Evolutionary conservation across 805 yeast species (phyloP).

Genomic region (Kazachstania kunashirensis): DNA sequence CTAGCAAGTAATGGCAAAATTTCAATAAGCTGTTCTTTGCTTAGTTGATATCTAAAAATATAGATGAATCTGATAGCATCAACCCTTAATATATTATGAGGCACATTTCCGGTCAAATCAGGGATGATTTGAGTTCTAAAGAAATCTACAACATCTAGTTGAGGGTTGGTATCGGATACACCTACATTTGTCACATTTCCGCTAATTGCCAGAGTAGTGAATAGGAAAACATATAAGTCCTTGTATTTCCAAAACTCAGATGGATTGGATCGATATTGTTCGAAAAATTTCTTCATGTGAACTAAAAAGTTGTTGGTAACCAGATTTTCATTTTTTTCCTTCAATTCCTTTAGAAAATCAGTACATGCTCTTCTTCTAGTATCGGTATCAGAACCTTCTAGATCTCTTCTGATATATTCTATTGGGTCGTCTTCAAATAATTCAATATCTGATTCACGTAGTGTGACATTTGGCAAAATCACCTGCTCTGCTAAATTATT

Average conservation of each 20-base stretch:
- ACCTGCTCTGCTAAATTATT: slow-evolving; percentile 73
- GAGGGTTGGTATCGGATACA: slow-evolving; percentile 72
- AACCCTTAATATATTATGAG: slow-evolving; percentile 72
- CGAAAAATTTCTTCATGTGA: slow-evolving; percentile 60
- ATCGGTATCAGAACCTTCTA: slow-evolving; percentile 91
- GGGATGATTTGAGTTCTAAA: slow-evolving; percentile 74
- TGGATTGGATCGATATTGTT: slow-evolving; percentile 36
- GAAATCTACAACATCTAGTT: slow-evolving; percentile 79
- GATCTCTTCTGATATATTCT: slow-evolving; percentile 80
- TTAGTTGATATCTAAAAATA: slow-evolving; percentile 85
- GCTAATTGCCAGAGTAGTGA: slow-evolving; percentile 83
- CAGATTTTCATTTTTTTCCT: slow-evolving; percentile 61
- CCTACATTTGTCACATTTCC: slow-evolving; percentile 83
- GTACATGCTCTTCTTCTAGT: slow-evolving; percentile 90
- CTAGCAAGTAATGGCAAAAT: slow-evolving; percentile 70
- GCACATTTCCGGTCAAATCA: slow-evolving; percentile 52
- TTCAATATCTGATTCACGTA: slow-evolving; percentile 86
- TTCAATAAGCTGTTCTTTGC: slow-evolving; percentile 70
- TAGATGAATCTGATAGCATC: slow-evolving; percentile 90
- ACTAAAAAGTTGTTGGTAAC: slow-evolving; percentile 67
- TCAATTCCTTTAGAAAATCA: slow-evolving; percentile 79
- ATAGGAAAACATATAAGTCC: slow-evolving; percentile 78
- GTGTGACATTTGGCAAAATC: slow-evolving; percentile 76
- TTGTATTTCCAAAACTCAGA: slow-evolving; percentile 68
- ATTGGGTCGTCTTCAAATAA: slow-evolving; percentile 95